A percentile compares a stretch with the other conserved stretches of the same genome.
Evolutionary conservation across 2,329 filamentous ascomycete species (phyloP).

Genomic region (Colletotrichum sp.): DNA sequence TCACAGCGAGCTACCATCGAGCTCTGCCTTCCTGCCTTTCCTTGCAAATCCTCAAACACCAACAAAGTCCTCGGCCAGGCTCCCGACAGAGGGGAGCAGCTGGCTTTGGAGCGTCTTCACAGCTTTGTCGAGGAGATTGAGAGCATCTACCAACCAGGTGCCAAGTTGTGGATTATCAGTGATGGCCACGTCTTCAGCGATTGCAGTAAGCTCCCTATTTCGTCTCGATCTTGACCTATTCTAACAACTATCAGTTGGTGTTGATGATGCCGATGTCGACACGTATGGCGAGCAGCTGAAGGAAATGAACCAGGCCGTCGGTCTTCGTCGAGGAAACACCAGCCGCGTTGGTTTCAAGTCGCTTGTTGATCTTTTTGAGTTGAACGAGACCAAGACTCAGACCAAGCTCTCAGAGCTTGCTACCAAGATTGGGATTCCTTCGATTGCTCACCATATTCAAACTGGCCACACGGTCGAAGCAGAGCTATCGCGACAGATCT

Average conservation of each 20-base stretch:
- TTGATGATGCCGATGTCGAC: slow-evolving; percentile 47
- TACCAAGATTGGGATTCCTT: slow-evolving; percentile 29
- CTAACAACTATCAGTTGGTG: slow-evolving; percentile 35
- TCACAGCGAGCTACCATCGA: slow-evolving; percentile 26
- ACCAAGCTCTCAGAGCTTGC: slow-evolving; percentile 1
- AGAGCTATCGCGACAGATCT: slow-evolving; percentile 35
- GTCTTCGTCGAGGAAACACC: slow-evolving; percentile 24
- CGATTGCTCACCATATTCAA: slow-evolving; percentile 36
- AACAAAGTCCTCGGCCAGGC: slow-evolving; percentile 35
- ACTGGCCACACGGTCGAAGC: slow-evolving; percentile 30
- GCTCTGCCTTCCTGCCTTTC: slow-evolving; percentile 41
- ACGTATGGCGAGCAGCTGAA: slow-evolving; percentile 40
- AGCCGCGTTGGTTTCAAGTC: slow-evolving; percentile 32
- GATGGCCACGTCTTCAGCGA: slow-evolving; percentile 47
- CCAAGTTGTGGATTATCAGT: slow-evolving; percentile 40
- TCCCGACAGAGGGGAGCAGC: slow-evolving; percentile 39
- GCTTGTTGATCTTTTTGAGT: slow-evolving; percentile 35
- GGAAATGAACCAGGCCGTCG: slow-evolving; percentile 37
- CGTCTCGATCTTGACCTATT: accelerated
- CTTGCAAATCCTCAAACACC: slow-evolving; percentile 42
- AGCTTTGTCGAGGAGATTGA: slow-evolving; percentile 33
- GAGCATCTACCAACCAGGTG: slow-evolving; percentile 35
- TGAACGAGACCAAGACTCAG: slow-evolving; percentile 35
- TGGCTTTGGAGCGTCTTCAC: slow-evolving; percentile 35
- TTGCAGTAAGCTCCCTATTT: slow-evolving; percentile 35